Base-by-base conservation (phyloP, 306 rosid genomes). In the Vicia sativa region DNA sequence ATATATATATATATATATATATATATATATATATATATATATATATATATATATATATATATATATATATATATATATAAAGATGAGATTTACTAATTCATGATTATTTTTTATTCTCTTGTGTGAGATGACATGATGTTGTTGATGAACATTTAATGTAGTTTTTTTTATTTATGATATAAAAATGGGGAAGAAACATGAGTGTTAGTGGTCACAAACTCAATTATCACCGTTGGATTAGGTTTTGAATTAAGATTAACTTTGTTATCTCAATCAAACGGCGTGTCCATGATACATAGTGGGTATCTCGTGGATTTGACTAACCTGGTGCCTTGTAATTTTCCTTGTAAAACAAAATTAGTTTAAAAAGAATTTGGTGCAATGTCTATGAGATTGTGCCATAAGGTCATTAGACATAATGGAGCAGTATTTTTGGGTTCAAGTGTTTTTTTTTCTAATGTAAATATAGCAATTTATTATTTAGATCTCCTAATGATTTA, bases 251-350 rank as follows among this genome's bases (percentile, higher is more conserved):
- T 34, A 34, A 34, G 38, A 34, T 34, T 34, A 34, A 29, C 38
- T 49, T n/a, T 26, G 21, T 67, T 37, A 41, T 71, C 60, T 46
- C 11, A 60, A 76, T 60, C 42, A 25, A 38, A 56, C 71, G 68
- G 45, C 68, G 55, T 72, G 79, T 68, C 83, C 87, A 82, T 74
- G 60, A 70, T 65, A 43, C 85, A 65, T 71, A 81, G 91, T 81
- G 91, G 89, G 85, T 77, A 85, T 84, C 89, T 78, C 84, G 64
- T 83, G 91, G 78, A 81, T 81, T 83, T 57, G 87, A 83, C 89
- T 66, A 64, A 67, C 81, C 74, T 71, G 76, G 85, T 78, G 76
- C 72, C 86, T 74, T 69, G 77, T 63, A 75, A 71, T 58, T 15
- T 68, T 61, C 39, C 54, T 25, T 37, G 19, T 41, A 45, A 62